phyloP scores from a whole-genome alignment of 2,329 filamentous ascomycete species.

The Aspergillus viridinutans region DNA sequence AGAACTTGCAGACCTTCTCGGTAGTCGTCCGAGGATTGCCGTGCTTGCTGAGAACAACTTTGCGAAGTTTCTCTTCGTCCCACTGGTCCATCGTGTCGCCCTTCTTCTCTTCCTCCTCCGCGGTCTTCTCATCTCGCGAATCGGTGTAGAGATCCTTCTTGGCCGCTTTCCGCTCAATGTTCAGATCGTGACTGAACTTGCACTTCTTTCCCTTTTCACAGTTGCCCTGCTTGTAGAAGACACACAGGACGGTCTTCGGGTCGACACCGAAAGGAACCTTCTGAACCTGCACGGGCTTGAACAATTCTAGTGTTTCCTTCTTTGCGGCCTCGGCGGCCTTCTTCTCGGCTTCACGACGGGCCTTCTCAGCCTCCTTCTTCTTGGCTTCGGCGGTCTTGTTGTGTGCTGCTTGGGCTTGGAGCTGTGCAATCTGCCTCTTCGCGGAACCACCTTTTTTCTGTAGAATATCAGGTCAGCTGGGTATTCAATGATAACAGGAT shows the following conservation, averaged over 20 bases:
- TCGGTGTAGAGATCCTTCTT: slow-evolving; percentile 93
- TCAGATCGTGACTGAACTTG: slow-evolving; percentile 92
- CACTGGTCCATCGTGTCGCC: slow-evolving; percentile 91
- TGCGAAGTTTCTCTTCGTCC: slow-evolving; percentile 93
- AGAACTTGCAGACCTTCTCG: slow-evolving; percentile 99
- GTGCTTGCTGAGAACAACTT: slow-evolving; percentile 91
- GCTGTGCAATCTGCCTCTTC: slow-evolving; percentile 83
- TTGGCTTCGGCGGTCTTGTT: slow-evolving; percentile 85
- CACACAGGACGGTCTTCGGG: slow-evolving; percentile 93
- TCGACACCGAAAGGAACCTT: slow-evolving; percentile 98
- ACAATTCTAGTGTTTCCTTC: slow-evolving; percentile 72
- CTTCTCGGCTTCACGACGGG: slow-evolving; percentile 78
- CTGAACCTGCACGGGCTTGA: slow-evolving; percentile 92
- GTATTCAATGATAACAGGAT: not conserved
- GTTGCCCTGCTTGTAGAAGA: slow-evolving; percentile 95
- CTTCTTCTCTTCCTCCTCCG: slow-evolving; percentile 70
- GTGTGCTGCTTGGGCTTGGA: slow-evolving; percentile 67
- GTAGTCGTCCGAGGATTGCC: slow-evolving; percentile 93
- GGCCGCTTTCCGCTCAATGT: slow-evolving; percentile 83
- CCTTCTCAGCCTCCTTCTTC: slow-evolving; percentile 64
- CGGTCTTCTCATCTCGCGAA: slow-evolving; percentile 63
- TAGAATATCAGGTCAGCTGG: slow-evolving; percentile 16
- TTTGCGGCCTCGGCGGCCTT: slow-evolving; percentile 80
- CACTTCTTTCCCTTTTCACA: slow-evolving; percentile 98
- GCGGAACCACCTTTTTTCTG: slow-evolving; percentile 87